Evolutionary conservation across 768 basidiomycete genomes (phyloP), one percentile per base, ranked within the genome.

Genomic region (Lentinus tigrinus): DNA sequence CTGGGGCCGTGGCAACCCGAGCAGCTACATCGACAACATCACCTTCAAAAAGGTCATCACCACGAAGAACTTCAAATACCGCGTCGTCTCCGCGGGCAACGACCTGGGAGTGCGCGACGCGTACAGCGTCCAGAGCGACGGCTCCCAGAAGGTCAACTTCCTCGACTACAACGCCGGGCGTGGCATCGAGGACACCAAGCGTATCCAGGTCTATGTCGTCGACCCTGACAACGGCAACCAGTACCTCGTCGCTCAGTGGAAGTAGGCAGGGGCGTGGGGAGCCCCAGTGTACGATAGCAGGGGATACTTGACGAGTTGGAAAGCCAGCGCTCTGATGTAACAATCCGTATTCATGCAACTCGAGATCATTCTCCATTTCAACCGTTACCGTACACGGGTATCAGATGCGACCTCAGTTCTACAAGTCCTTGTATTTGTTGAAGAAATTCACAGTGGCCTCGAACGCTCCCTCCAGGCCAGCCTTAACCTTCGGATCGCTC

Each of bases 401-500:
- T 31, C 31, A 31, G 1, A 3, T 31, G 11, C 6, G 31, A 11
- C 7, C 11, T 7, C 31, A 11, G 7, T 11, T 7, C 11, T 11
- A 31, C 31, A 31, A 16, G 36, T 48, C 8, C 47, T 42, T 43
- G 36, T 75, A 61, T 50, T 72, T 71, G 60, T 62, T 62, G 52
- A 77, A 68, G 67, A 71, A 77, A 26, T 72, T 68, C 27, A 76
- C 73, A 6, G 73, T 60, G 34, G 66, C 67, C 57, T 74, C 71
- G 67, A 79, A 78, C 1, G 77, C 67, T 16, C 71, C 75, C 60
- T 78, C 77, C 65, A 74, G 77, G 11, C 69, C 77, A 16, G 70
- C 70, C 58, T 48, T 52, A 36, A 54, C 53, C 43, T 61, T 61
- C 10, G 55, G 44, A 24, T 44, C 52, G 50, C 23, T 54, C 53